These are phyloP conservation scores for Globisporangium recalcitrans DNA, from an alignment of 352 stramenopile species.

Conservation along the genomic window DNA sequence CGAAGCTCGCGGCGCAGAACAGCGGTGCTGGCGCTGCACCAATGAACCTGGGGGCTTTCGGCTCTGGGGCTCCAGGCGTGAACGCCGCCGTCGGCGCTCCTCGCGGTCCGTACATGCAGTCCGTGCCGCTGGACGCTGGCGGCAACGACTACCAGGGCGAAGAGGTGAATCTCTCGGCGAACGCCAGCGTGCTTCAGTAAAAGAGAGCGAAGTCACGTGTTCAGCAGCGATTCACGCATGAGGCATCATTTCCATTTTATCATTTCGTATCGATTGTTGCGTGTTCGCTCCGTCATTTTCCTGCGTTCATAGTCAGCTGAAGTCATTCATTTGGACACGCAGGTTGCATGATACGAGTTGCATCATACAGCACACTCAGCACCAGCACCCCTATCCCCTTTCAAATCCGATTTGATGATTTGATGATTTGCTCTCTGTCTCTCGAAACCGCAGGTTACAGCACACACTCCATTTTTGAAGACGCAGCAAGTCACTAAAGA, in stretches of 20 bases:
- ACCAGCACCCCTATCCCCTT: background rate
- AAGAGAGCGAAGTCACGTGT: background rate
- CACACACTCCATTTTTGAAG: constrained; percentile 3
- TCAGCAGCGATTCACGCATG: background rate
- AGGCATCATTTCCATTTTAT: background rate
- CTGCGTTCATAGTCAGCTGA: too few species aligned
- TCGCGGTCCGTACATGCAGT: constrained; percentile 17
- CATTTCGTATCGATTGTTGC: background rate
- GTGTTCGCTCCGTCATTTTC: too few species aligned
- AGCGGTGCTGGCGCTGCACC: constrained; percentile 15
- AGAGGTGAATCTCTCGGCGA: constrained; percentile 71
- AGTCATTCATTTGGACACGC: too few species aligned
- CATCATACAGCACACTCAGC: too few species aligned
- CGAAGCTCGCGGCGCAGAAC: constrained; percentile 45
- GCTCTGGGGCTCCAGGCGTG: constrained; percentile 15
- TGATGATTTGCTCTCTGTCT: background rate
- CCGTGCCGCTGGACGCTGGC: constrained; percentile 27
- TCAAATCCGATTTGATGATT: background rate
- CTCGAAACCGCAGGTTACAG: background rate
- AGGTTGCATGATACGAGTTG: too few species aligned
- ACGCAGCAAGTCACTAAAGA: background rate
- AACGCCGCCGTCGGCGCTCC: constrained; percentile 6
- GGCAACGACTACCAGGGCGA: constrained; percentile 30
- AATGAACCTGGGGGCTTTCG: constrained; percentile 21
- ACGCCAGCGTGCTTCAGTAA: constrained; percentile 69